These are phyloP conservation scores for Xerocomellus intermedius DNA, from an alignment of 768 basidiomycete genomes.

Conservation along the genomic window DNA sequence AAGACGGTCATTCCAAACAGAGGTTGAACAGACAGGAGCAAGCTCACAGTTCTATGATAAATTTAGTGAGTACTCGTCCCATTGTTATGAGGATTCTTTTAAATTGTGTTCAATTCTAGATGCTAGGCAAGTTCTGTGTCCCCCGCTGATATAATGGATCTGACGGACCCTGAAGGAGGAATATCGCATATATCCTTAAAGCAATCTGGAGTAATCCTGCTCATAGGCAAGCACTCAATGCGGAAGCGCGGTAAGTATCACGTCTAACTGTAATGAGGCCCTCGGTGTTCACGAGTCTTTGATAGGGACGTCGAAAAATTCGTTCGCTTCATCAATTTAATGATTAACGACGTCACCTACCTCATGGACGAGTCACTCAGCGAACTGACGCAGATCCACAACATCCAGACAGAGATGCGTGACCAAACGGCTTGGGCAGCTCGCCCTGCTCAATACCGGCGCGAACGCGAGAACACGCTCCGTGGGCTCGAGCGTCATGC, in stretches of 20 bases:
- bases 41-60: constrained; percentile 99
- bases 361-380: constrained; percentile 95
- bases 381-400: constrained; percentile 85
- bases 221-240: constrained; percentile 83
- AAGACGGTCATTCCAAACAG: constrained; percentile 39
- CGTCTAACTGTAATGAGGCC: background rate
- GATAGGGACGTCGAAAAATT: constrained; percentile 86
- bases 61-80: constrained; percentile 65
- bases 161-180: constrained; percentile 54
- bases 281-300: constrained; percentile 6
- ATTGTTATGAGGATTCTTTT: constrained; percentile 3
- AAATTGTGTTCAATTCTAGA: constrained; percentile 35
- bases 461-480: constrained; percentile 78
- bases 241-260: constrained; percentile 65
- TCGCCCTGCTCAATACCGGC: constrained; percentile 65
- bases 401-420: constrained; percentile 83
- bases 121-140: constrained; percentile 42
- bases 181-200: constrained; percentile 85
- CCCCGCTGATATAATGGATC: background rate
- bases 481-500: constrained; percentile 82
- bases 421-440: constrained; percentile 69
- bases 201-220: constrained; percentile 88
- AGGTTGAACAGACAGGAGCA: constrained; percentile 96
- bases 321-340: constrained; percentile 91
- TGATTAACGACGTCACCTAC: constrained; percentile 99